Evolutionary conservation across 2,329 filamentous ascomycete genomes (phyloP), one percentile per base, ranked within the genome.

Genomic region (Cercospora nicotianae): DNA sequence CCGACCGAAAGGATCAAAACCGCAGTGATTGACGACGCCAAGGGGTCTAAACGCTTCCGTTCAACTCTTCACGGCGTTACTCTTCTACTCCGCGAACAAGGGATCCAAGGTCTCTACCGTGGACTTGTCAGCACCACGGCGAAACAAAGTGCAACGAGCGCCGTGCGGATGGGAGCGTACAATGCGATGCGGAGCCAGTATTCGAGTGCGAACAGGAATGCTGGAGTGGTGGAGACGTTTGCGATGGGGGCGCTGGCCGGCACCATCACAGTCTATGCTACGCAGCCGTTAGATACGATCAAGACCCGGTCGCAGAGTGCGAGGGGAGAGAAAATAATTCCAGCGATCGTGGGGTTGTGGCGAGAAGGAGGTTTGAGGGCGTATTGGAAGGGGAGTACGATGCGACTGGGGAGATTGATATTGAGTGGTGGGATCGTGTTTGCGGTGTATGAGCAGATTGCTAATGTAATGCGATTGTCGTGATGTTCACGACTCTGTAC

Each of bases 141-240:
- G 60, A 85, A 85, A 70, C 83, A 85, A 69, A 81, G 82, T 3
- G 79, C 80, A 0, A 84, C 82, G 0, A 83, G 83, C 0, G 81
- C 81, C 1, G 80, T 84, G 1, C 77, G 82, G 6, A 83, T 84
- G 81, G 82, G 83, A 0, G 80, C 79, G 2, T 86, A 85, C 75
- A 85, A 84, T 64, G 77, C 82, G 23, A 72, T 85, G 53, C 81
- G 80, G 20, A 67, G 62, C 20, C 80, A 83, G 53, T 70, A 75
- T 16, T 70, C 72, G 13, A 55, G 26, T 16, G 48, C 20, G 5
- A 55, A 55, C 10, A 51, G 64, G 67, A 36, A 67, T 61, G 65
- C 73, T 9, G 72, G 74, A 2, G 70, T 69, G 2, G 64, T 70
- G 13, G 68, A 68, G 36, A 76, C 74, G 0, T 77, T 79, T 61